Conservation (phyloP, 2,329 filamentous ascomycete species). For the Harringtonia aguacate region DNA sequence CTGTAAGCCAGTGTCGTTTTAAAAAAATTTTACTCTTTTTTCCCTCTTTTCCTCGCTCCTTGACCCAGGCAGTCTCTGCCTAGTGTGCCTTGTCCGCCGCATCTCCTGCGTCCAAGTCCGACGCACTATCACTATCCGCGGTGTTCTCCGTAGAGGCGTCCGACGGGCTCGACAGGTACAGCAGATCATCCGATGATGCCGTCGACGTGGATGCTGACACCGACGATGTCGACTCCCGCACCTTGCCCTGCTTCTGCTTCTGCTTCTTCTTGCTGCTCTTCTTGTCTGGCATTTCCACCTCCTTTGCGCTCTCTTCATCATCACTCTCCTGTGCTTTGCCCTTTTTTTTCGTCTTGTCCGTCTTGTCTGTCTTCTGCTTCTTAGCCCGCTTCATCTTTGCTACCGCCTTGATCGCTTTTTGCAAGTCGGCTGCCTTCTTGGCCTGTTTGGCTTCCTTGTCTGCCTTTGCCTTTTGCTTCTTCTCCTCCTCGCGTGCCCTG, state of each 20-base stretch:
- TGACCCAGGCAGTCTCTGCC: too few relatives aligned
- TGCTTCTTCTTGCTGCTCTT: neutral
- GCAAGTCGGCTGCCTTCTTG: conserved; percentile 2
- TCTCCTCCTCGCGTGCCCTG: conserved; percentile 21
- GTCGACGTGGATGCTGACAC: too few relatives aligned
- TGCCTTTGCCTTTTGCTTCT: conserved; percentile 15
- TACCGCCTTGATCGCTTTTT: conserved; percentile 12
- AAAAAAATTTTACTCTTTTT: too few relatives aligned
- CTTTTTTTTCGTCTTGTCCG: conserved; percentile 4
- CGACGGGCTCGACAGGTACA: too few relatives aligned
- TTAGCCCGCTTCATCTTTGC: conserved; percentile 16
- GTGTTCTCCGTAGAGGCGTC: too few relatives aligned
- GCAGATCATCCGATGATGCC: too few relatives aligned
- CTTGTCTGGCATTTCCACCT: neutral
- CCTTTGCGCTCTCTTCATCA: neutral
- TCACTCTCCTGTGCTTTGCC: neutral
- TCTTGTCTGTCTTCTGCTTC: conserved; percentile 10
- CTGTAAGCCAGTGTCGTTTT: too few relatives aligned
- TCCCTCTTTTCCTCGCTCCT: neutral
- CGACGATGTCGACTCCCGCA: neutral
- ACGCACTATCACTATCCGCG: too few relatives aligned
- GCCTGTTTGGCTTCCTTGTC: conserved; percentile 11
- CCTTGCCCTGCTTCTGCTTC: neutral
- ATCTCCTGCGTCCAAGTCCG: too few relatives aligned
- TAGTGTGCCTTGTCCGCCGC: too few relatives aligned